A percentile compares a stretch with the other conserved stretches of the same genome.
These are phyloP conservation scores for Globisporangium abappressorium DNA, from an alignment of 352 stramenopile genomes.

Conservation along the genomic window DNA sequence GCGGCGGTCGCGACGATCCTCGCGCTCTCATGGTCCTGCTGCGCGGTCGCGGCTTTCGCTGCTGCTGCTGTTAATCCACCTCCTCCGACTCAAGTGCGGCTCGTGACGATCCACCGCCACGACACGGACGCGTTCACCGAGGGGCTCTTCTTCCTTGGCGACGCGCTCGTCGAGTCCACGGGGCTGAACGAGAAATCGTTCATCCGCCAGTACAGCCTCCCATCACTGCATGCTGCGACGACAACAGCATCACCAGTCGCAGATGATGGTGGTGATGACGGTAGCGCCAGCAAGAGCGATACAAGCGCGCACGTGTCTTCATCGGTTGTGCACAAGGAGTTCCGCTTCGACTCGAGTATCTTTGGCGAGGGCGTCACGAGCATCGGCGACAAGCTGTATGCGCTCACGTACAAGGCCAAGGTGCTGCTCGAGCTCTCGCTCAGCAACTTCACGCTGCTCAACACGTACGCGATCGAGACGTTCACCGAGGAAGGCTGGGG, in stretches of 20 bases:
- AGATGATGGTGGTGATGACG: background rate
- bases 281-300: background rate
- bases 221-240: background rate
- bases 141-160: slow-evolving; percentile 63
- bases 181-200: slow-evolving; percentile 61
- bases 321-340: slow-evolving; percentile 34
- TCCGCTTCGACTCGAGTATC: slow-evolving; percentile 46
- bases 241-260: background rate
- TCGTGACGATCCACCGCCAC: slow-evolving; percentile 69
- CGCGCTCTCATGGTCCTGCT: background rate
- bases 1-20: background rate
- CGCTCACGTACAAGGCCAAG: slow-evolving; percentile 80
- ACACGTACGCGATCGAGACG: slow-evolving; percentile 58
- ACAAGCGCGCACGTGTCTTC: background rate
- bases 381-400: slow-evolving; percentile 71
- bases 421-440: slow-evolving; percentile 62
- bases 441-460: slow-evolving; percentile 47
- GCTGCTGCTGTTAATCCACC: slow-evolving; percentile 14
- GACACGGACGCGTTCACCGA: slow-evolving; percentile 70
- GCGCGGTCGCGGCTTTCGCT: background rate
- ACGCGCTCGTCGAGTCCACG: slow-evolving; percentile 70
- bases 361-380: slow-evolving; percentile 82
- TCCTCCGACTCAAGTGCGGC: slow-evolving; percentile 33
- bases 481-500: slow-evolving; percentile 87
- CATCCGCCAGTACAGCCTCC: slow-evolving; percentile 64